A percentile compares a stretch with the other conserved stretches of the same genome.
These are phyloP conservation scores for Dactylellina drechsleri DNA, from an alignment of 2,329 filamentous ascomycete species.

Conservation along the genomic window DNA sequence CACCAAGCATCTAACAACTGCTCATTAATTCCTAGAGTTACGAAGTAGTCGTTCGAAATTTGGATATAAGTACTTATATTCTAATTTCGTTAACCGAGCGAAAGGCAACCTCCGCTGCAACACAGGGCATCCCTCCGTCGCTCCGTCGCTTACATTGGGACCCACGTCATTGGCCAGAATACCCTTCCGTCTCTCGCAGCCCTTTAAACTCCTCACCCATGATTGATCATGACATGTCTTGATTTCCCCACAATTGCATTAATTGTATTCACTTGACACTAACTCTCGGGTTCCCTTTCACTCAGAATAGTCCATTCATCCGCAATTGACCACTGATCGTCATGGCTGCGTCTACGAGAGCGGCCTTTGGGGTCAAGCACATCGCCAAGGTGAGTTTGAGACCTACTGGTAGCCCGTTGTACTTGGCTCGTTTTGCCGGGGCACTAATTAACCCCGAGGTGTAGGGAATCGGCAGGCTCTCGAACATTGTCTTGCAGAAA, in stretches of 20 bases:
- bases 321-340: neutral
- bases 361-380: constrained; percentile 49
- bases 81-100: neutral
- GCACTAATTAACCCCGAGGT: constrained; percentile 21
- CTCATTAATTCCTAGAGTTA: too few species aligned
- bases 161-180: constrained; percentile 26
- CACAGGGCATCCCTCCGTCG: too few species aligned
- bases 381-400: constrained; percentile 45
- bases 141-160: constrained; percentile 37
- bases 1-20: too few species aligned
- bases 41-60: too few species aligned
- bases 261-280: neutral
- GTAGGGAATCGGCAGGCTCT: constrained; percentile 51
- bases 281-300: neutral
- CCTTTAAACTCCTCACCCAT: too few species aligned
- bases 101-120: neutral
- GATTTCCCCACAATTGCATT: neutral
- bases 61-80: too few species aligned
- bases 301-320: neutral
- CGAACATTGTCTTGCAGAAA: constrained; percentile 42
- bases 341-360: constrained; percentile 45
- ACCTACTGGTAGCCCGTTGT: neutral
- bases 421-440: constrained; percentile 21
- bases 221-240: constrained; percentile 4
- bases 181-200: neutral